Percentiles rank a stretch among this genome's conserved stretches.
Evolutionary conservation across 352 stramenopile species (phyloP).

Genomic region (Aphanomyces euteiches): DNA sequence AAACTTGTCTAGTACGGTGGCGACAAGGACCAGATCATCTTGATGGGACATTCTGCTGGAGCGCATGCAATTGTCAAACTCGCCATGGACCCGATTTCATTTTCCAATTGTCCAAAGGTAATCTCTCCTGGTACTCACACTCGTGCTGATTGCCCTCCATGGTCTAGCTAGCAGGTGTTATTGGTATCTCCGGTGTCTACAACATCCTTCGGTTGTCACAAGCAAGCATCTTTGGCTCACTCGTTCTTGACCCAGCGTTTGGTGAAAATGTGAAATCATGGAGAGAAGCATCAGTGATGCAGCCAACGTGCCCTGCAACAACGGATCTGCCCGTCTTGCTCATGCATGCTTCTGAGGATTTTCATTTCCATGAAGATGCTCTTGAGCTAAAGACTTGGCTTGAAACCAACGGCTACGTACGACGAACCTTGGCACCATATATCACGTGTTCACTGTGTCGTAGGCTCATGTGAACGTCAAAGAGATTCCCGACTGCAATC

Average conservation of each 20-base stretch:
- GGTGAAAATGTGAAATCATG: slow-evolving; percentile 59
- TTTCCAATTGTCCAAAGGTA: background rate
- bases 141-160: slow-evolving; percentile 36
- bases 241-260: slow-evolving; percentile 66
- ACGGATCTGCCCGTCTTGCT: slow-evolving; percentile 43
- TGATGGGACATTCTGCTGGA: slow-evolving; percentile 74
- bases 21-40: slow-evolving; percentile 51
- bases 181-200: slow-evolving; percentile 82
- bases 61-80: slow-evolving; percentile 74
- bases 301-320: slow-evolving; percentile 41
- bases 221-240: slow-evolving; percentile 57
- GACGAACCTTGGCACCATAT: background rate
- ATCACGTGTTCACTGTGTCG: background rate
- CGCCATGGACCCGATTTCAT: slow-evolving; percentile 44
- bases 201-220: slow-evolving; percentile 81
- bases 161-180: slow-evolving; percentile 51
- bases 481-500: slow-evolving; percentile 51
- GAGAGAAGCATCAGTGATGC: slow-evolving; percentile 55
- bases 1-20: slow-evolving; percentile 53
- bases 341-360: slow-evolving; percentile 68
- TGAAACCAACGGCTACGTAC: slow-evolving; percentile 48
- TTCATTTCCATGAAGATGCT: slow-evolving; percentile 75
- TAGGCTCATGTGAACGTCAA: slow-evolving; percentile 45
- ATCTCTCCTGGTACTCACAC: slow-evolving; percentile 23
- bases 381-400: slow-evolving; percentile 64